Evolutionary conservation across 2,329 filamentous ascomycete species (phyloP), one percentile per base, ranked within the genome.

Genomic region (Chrysosporium queenslandicum): DNA sequence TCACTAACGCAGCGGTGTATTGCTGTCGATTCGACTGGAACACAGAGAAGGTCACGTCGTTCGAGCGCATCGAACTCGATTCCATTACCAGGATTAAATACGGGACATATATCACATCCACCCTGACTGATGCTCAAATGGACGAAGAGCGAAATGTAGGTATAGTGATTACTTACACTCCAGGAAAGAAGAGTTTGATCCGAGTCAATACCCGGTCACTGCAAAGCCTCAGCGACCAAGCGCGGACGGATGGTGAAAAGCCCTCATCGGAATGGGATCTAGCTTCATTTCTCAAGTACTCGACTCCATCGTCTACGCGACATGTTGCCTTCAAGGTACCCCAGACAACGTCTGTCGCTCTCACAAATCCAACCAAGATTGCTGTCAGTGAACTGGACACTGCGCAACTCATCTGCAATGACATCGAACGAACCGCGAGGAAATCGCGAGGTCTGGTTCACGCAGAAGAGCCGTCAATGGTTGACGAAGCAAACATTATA

Each of bases 11-110:
- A 0, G 91, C 89, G 0, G 67, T 97, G 2, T 97, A 97, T 64
- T 82, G 87, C 56, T 96, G 90, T 66, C 82, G 87, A 12, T 90
- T 97, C 60, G 89, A 97, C 68, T 97, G 91, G 89, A 86, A 86
- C 57, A 83, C 89, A 6, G 92, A 97, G 70, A 97, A 97, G 65
- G 87, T 98, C 1, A 84, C 85, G 11, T 89, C 86, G 0, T 97
- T 96, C 66, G 90, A 97, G 69, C 78, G 90, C 6, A 82, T 96
- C 12, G 82, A 86, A 53, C 75, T 97, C 6, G 76, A 79, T 18
- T 86, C 87, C 53, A 74, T 98, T 32, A 77, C 78, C 1, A 76
- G 77, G 21, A 80, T 98, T 60, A 83, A 82, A 63, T 80, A 83
- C 55, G 92, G 92, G 18, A 85, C 87, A 0, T 98, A 97, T 63